Evolutionary conservation across 2,329 filamentous ascomycete genomes (phyloP).

Genomic region (Talaromyces sp.): DNA sequence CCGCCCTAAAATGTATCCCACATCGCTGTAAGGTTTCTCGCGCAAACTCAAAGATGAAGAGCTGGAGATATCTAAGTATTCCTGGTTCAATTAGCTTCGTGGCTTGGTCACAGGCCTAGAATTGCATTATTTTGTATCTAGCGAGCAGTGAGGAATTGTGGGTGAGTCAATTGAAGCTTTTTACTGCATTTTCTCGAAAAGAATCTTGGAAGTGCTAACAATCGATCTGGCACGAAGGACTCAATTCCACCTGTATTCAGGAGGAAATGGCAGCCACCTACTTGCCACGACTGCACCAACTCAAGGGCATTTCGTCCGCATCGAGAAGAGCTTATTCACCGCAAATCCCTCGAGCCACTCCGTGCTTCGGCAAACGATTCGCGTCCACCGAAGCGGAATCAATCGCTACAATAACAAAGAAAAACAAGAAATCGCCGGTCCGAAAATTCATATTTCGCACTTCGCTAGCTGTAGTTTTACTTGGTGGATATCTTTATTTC

Average conservation of each 20-base stretch:
- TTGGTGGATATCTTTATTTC: conserved; percentile 62
- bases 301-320: not conserved
- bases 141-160: not conserved
- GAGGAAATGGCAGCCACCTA: not conserved
- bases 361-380: conserved; percentile 5
- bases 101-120: not conserved
- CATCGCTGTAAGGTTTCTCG: not conserved
- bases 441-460: conserved; percentile 45
- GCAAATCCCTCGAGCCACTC: not conserved
- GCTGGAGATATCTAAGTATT: not conserved
- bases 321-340: not conserved
- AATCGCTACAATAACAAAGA: conserved; percentile 19
- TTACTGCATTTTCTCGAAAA: not conserved
- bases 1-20: conserved; percentile 8
- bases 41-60: not conserved
- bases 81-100: not conserved
- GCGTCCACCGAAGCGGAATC: conserved; percentile 13
- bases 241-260: not conserved
- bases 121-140: not conserved
- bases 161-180: conserved; percentile 1
- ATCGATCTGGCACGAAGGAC: not conserved
- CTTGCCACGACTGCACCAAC: not conserved
- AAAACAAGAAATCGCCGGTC: conserved; percentile 29
- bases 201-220: not conserved
- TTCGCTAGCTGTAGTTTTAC: conserved; percentile 48